These are phyloP conservation scores for Starmerella vaccinii DNA, from an alignment of 805 yeast species.

Conservation along the genomic window DNA sequence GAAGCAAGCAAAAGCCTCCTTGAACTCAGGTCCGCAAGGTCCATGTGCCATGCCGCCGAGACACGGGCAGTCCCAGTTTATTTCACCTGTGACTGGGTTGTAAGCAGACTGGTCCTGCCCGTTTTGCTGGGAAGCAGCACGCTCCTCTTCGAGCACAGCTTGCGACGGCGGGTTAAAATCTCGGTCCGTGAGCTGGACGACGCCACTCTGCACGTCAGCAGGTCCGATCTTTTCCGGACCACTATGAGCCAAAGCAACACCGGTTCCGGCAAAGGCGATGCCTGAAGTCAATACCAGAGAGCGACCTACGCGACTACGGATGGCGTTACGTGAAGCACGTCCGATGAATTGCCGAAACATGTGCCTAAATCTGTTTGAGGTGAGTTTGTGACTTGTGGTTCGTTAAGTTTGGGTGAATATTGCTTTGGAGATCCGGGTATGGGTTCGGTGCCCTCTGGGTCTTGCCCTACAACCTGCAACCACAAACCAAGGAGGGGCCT, in stretches of 20 bases:
- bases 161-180: not conserved
- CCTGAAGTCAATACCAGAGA: not conserved
- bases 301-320: not conserved
- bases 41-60: conserved; percentile 98
- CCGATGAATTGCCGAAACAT: not conserved
- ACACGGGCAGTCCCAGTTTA: conserved; percentile 99
- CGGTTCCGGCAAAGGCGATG: not conserved
- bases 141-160: conserved; percentile 1
- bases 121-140: not conserved
- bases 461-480: not conserved
- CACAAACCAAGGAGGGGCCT: not conserved
- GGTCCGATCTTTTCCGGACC: not conserved
- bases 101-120: conserved; percentile 36
- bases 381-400: not conserved
- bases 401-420: not conserved
- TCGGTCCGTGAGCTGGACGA: conserved; percentile 1
- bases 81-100: conserved; percentile 95
- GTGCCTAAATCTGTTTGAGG: not conserved
- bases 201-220: conserved; percentile 6
- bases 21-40: conserved; percentile 94
- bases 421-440: not conserved
- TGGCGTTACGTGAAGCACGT: not conserved
- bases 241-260: conserved; percentile 5
- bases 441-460: not conserved
- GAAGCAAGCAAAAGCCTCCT: conserved; percentile 88